These are phyloP conservation scores for Corylus avellana DNA, from an alignment of 306 rosid genomes.

Conservation along the genomic window DNA sequence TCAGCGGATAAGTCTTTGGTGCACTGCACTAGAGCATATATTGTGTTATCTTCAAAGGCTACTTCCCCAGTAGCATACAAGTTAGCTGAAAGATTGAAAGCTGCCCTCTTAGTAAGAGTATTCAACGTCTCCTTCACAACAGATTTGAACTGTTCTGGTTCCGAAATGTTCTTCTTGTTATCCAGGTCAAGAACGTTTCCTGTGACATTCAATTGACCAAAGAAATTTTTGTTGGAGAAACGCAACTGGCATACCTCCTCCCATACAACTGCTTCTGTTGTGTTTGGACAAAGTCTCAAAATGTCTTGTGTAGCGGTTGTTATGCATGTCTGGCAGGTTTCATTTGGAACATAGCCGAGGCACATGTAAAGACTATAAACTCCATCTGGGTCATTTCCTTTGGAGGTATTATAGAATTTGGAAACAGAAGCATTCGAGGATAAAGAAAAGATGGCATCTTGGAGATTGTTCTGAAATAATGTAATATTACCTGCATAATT, in stretches of 20 bases:
- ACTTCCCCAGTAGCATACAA: constrained; percentile 48
- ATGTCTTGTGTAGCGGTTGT: constrained; percentile 32
- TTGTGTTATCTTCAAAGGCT: constrained; percentile 26
- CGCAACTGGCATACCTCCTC: constrained; percentile 61
- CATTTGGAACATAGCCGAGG: constrained; percentile 36
- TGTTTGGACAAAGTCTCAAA: constrained; percentile 36
- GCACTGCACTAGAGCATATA: constrained; percentile 67
- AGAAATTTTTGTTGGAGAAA: constrained; percentile 50
- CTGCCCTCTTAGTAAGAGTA: constrained; percentile 37
- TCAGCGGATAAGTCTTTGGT: constrained; percentile 49
- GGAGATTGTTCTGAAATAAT: constrained; percentile 30
- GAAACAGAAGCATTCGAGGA: constrained; percentile 33
- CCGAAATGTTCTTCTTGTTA: constrained; percentile 33
- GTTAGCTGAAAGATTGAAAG: constrained; percentile 36
- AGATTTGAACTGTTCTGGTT: constrained; percentile 34
- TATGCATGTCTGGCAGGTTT: constrained; percentile 43
- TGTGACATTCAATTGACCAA: constrained; percentile 38
- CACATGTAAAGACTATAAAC: constrained; percentile 42
- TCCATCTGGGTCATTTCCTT: constrained; percentile 22
- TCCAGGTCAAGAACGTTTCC: constrained; percentile 25
- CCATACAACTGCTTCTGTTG: constrained; percentile 53
- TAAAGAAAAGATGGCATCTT: constrained; percentile 20
- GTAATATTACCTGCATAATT: constrained; percentile 19
- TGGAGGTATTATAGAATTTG: constrained; percentile 31
- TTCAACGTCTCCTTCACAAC: constrained; percentile 40